Evolutionary conservation across 1,284 basidiomycete species (phyloP).

Genomic region (Baeospora myosura): DNA sequence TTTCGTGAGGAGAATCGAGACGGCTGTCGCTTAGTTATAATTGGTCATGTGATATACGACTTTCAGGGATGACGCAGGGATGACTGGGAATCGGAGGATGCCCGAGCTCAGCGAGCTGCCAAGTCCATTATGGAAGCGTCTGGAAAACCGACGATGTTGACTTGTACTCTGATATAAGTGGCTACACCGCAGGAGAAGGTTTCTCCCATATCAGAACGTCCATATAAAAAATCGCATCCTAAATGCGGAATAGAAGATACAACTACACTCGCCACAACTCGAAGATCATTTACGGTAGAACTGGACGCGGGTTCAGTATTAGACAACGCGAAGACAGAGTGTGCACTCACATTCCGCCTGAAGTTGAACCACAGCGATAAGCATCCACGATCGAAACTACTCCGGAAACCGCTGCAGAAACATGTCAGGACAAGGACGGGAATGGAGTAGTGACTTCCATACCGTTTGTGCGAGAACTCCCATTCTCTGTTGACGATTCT

Average conservation of each 20-base stretch:
- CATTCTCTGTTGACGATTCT: conserved; percentile 95
- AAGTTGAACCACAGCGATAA: conserved; percentile 84
- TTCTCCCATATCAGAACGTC: neutral
- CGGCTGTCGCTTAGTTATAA: neutral
- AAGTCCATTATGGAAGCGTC: neutral
- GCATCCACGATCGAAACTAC: conserved; percentile 82
- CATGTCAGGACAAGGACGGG: conserved; percentile 9
- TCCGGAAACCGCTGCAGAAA: conserved; percentile 64
- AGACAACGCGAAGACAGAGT: conserved; percentile 14
- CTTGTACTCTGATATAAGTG: neutral
- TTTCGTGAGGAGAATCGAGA: conserved; percentile 7
- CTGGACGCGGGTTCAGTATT: conserved; percentile 28
- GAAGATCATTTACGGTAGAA: conserved; percentile 66
- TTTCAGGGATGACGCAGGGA: too few species aligned
- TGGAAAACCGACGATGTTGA: conserved; percentile 1
- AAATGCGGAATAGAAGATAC: neutral
- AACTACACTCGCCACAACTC: too few species aligned
- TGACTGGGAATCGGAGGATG: too few species aligned
- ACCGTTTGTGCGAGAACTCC: conserved; percentile 97
- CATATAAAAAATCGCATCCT: too few species aligned
- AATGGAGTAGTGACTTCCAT: conserved; percentile 15
- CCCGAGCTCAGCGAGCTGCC: neutral
- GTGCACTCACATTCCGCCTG: conserved; percentile 65
- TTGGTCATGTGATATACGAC: too few species aligned
- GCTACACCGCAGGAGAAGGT: neutral